Evolutionary conservation across 1,284 basidiomycete species (phyloP), one percentile per base, ranked within the genome.

Genomic region (Naganishia liquefaciens): DNA sequence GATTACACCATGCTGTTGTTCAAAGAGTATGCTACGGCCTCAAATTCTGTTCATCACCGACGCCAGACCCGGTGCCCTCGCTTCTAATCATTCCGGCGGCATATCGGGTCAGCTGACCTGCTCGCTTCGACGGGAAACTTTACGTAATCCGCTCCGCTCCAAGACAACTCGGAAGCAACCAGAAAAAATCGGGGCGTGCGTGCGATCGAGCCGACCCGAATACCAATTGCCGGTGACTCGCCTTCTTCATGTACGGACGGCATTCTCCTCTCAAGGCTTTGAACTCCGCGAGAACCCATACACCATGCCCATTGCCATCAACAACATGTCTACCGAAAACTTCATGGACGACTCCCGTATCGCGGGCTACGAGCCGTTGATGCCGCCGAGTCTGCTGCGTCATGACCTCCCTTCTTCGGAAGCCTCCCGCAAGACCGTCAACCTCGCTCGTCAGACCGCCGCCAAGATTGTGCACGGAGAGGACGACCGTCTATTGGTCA

Each of bases 361-460:
- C 54, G 53, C 53, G 3, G 67, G 63, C 89, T 95, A 95, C 78
- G 93, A 96, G 74, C 93, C 93, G 9, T 85, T 97, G 46, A 87
- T 95, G 69, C 90, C 93, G 73, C 93, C 93, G 21, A 89, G 89
- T 0, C 83, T 96, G 60, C 86, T 97, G 54, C 84, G 89, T 68
- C 88, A 93, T 71, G 92, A 96, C 73, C 84, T 95, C 62, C 84
- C 84, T 4, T 77, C 79, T 27, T 73, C 77, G 28, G 66, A 76
- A 52, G 68, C 74, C 2, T 78, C 80, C 2, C 73, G 74, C 68
- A 77, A 84, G 71, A 91, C 88, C 28, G 89, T 95, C 75, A 86
- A 89, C 9, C 78, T 83, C 15, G 87, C 91, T n/a, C 87, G 93
- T 70, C 87, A 86, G 80, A 83, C 84, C 65, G 85, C 90, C 0